A percentile compares a stretch with the other conserved stretches of the same genome.
Conservation (phyloP, 371 early-diverging fungal genomes). For the Rhizopus microsporus region DNA sequence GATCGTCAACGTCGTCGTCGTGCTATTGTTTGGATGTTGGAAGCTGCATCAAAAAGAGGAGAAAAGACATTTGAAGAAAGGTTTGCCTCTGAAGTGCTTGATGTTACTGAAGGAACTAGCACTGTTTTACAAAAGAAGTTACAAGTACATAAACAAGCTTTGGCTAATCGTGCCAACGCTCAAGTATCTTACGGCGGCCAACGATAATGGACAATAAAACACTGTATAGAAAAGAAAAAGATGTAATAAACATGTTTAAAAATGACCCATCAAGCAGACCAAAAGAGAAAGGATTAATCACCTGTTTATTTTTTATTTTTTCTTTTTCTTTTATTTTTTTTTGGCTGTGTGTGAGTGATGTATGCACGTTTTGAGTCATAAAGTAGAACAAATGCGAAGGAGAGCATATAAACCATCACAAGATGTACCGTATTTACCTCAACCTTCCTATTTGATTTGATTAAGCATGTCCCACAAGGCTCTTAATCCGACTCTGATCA, state of each 20-base stretch:
- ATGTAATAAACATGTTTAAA: background rate
- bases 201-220: slow-evolving; percentile 11
- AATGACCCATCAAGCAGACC: background rate
- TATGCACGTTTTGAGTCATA: background rate
- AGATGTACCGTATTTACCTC: too few relatives aligned
- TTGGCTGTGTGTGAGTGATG: background rate
- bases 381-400: background rate
- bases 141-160: slow-evolving; percentile 69
- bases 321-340: slow-evolving; percentile 51
- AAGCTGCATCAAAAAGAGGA: slow-evolving; percentile 68
- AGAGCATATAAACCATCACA: background rate
- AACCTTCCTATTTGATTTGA: too few relatives aligned
- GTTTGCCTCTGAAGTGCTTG: slow-evolving; percentile 80
- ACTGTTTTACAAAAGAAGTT: slow-evolving; percentile 66
- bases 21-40: slow-evolving; percentile 89
- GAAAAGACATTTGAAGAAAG: slow-evolving; percentile 71
- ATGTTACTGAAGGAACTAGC: slow-evolving; percentile 76
- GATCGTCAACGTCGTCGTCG: slow-evolving; percentile 79
- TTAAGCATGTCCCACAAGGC: too few relatives aligned
- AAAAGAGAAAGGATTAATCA: background rate
- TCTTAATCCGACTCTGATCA: too few relatives aligned
- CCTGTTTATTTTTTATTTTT: slow-evolving; percentile 40
- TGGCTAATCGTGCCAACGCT: slow-evolving; percentile 85
- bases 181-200: slow-evolving; percentile 53
- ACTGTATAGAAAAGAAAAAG: background rate